A percentile compares a stretch with the other conserved stretches of the same genome.
These are phyloP conservation scores for Poronia punctata DNA, from an alignment of 495 filamentous ascomycete species.

Conservation along the genomic window DNA sequence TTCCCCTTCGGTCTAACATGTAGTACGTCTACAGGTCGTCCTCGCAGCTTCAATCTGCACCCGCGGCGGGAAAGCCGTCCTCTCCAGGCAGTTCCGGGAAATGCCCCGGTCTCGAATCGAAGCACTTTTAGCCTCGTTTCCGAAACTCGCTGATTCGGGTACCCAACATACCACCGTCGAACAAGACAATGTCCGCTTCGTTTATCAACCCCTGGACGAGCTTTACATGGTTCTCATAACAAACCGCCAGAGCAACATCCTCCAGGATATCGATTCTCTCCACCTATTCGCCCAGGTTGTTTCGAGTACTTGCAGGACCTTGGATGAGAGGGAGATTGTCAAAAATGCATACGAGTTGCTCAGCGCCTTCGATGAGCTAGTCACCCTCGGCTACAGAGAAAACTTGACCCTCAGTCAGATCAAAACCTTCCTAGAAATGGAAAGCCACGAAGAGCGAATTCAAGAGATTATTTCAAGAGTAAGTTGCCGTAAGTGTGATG, in stretches of 20 bases:
- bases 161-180: conserved; percentile 97
- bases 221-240: conserved; percentile 99
- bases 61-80: conserved; percentile 91
- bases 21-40: conserved; percentile 61
- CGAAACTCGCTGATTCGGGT: conserved; percentile 88
- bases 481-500: conserved; percentile 18
- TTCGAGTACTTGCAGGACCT: conserved; percentile 86
- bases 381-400: conserved; percentile 90
- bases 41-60: conserved; percentile 99
- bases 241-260: conserved; percentile 97
- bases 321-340: conserved; percentile 91
- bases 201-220: conserved; percentile 97
- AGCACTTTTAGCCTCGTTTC: conserved; percentile 90
- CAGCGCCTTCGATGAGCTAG: conserved; percentile 92
- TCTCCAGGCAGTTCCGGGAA: conserved; percentile 93
- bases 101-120: conserved; percentile 94
- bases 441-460: conserved; percentile 95
- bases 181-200: conserved; percentile 98
- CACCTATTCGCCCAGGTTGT: conserved; percentile 97
- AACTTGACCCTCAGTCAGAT: conserved; percentile 92
- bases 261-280: conserved; percentile 97
- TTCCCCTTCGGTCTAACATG: conserved; percentile 10
- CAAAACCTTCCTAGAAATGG: conserved; percentile 98
- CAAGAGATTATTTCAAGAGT: conserved; percentile 95
- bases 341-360: conserved; percentile 93